Conservation (phyloP, 176 grass and related monocot genomes). For the Phoenix roebelenii region DNA sequence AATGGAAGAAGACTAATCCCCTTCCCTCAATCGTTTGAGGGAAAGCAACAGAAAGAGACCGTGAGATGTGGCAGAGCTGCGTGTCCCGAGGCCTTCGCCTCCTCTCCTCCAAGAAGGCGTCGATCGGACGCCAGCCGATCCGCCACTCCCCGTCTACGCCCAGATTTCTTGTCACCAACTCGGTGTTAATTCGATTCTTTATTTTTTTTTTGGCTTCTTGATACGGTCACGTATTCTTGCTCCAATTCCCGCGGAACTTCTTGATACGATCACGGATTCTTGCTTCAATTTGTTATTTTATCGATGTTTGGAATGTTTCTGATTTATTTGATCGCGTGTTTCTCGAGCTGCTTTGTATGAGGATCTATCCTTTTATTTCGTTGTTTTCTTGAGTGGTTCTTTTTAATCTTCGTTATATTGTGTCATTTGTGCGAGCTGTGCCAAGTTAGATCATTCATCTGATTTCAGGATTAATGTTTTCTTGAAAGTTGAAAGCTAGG, state of each 20-base stretch:
- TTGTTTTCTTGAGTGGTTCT: no score
- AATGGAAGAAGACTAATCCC: no score
- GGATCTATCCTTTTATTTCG: no score
- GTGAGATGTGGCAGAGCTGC: constrained; percentile 74
- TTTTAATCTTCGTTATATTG: no score
- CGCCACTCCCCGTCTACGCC: neutral
- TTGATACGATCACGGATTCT: neutral
- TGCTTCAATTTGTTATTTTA: no score
- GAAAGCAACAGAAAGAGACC: neutral
- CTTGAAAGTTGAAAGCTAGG: no score
- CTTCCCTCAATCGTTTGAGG: neutral
- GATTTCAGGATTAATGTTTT: no score
- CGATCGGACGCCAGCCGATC: constrained; percentile 5
- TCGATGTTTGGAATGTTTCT: no score
- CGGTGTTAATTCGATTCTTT: constrained; percentile 25
- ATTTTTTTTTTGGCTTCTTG: neutral
- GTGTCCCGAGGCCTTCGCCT: constrained; percentile 38
- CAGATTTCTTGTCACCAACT: constrained; percentile 42
- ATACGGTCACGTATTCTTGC: neutral
- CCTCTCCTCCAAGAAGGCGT: constrained; percentile 44
- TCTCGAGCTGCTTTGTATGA: no score
- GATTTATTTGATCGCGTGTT: no score
- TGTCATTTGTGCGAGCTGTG: no score
- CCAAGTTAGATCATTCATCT: no score
- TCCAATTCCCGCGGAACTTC: neutral